phyloP scores from a whole-genome alignment of 768 basidiomycete species.

The Hericium coralloides region DNA sequence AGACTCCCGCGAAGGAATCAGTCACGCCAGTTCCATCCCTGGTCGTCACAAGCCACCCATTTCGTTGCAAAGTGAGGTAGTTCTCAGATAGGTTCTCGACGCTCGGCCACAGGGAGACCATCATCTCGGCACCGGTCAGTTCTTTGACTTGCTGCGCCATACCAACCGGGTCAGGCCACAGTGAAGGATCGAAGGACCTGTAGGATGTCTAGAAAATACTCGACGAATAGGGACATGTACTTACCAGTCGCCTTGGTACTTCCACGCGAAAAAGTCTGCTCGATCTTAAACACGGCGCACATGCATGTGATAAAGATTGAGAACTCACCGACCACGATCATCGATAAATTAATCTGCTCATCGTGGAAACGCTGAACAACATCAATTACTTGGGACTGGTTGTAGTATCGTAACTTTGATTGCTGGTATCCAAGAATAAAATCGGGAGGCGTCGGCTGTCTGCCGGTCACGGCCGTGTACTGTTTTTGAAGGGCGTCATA shows the following conservation, averaged over 20 bases:
- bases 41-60: not conserved
- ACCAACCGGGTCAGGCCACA: not conserved
- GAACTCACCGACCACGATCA: not conserved
- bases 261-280: not conserved
- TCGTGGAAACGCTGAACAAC: not conserved
- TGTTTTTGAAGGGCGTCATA: not conserved
- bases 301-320: not conserved
- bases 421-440: not conserved
- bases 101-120: not conserved
- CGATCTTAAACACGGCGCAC: not conserved
- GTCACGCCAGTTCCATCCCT: not conserved
- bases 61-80: not conserved
- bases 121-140: not conserved
- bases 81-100: not conserved
- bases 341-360: not conserved
- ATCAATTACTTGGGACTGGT: not conserved
- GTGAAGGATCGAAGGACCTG: not conserved
- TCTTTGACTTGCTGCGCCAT: not conserved
- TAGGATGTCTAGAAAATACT: not conserved
- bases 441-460: not conserved
- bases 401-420: not conserved
- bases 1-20: not conserved
- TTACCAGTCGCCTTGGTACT: not conserved
- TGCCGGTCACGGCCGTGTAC: not conserved
- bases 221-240: not conserved